phyloP scores from a whole-genome alignment of 371 early-diverging fungal genomes.

The Apophysomyces trapeziformis region DNA sequence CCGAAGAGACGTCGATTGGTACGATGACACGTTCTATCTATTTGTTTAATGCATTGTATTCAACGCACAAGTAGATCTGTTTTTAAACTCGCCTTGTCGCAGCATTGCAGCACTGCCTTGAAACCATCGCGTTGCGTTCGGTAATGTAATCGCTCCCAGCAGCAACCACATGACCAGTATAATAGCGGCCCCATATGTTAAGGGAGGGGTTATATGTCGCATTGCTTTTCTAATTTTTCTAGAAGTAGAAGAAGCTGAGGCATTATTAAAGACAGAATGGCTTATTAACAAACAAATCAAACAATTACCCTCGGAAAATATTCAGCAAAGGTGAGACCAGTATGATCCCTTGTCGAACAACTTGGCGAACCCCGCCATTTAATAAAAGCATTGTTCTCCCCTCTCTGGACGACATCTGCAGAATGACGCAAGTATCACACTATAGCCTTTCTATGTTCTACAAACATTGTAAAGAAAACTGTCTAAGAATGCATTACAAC shows the following conservation, averaged over 20 bases:
- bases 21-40: constrained; percentile 20
- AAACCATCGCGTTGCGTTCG: constrained; percentile 28
- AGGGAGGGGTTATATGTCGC: constrained; percentile 19
- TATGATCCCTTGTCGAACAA: background rate
- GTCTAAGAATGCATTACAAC: background rate
- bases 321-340: constrained; percentile 8
- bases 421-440: too few species aligned
- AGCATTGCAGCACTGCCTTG: constrained; percentile 19
- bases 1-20: constrained; percentile 1
- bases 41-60: background rate
- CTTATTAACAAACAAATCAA: background rate
- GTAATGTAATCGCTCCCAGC: constrained; percentile 26
- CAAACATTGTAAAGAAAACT: background rate
- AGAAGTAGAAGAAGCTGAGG: constrained; percentile 1
- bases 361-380: background rate
- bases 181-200: constrained; percentile 22
- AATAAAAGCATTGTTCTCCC: background rate
- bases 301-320: background rate
- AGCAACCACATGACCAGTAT: constrained; percentile 27
- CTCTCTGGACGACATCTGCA: background rate
- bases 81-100: constrained; percentile 21
- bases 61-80: too few species aligned
- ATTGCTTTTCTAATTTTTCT: constrained; percentile 5
- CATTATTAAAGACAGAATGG: constrained; percentile 2
- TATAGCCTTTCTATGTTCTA: background rate